Evolutionary conservation across 805 yeast genomes (phyloP).

Genomic region (Cyberlindnera mycetangii): DNA sequence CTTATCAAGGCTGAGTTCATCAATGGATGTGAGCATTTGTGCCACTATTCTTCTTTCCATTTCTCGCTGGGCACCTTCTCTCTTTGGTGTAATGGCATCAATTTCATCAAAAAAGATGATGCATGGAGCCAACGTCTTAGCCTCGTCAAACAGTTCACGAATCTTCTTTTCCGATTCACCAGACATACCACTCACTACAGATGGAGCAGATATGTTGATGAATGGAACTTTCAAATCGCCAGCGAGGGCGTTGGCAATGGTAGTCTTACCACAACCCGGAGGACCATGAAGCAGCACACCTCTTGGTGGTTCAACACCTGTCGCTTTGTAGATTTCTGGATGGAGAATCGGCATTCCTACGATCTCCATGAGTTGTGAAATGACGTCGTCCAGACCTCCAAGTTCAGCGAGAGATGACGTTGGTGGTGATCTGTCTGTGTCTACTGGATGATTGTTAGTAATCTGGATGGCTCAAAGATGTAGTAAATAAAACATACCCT

Average conservation of each 20-base stretch:
- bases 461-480: conserved; percentile 1
- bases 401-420: conserved; percentile 62
- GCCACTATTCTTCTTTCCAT: conserved; percentile 98
- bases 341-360: conserved; percentile 90
- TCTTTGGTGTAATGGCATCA: conserved; percentile 96
- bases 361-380: conserved; percentile 82
- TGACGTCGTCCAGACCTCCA: conserved; percentile 88
- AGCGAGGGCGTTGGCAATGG: conserved; percentile 93
- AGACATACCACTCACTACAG: conserved; percentile 98
- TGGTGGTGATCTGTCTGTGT: conserved; percentile 69
- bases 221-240: conserved; percentile 94
- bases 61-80: conserved; percentile 97
- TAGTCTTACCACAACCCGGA: conserved; percentile 98
- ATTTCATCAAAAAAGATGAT: conserved; percentile 92
- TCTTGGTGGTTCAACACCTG: conserved; percentile 94
- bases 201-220: conserved; percentile 87
- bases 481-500: conserved; percentile 29
- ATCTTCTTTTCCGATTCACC: conserved; percentile 96
- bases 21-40: conserved; percentile 91
- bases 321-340: conserved; percentile 82
- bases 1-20: conserved; percentile 81
- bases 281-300: conserved; percentile 96
- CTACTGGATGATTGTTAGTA: conserved; percentile 32
- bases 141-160: conserved; percentile 91
- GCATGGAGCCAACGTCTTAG: conserved; percentile 86